These are phyloP conservation scores for Colletotrichum brevisporum DNA, from an alignment of 2,329 filamentous ascomycete species.

Conservation along the genomic window DNA sequence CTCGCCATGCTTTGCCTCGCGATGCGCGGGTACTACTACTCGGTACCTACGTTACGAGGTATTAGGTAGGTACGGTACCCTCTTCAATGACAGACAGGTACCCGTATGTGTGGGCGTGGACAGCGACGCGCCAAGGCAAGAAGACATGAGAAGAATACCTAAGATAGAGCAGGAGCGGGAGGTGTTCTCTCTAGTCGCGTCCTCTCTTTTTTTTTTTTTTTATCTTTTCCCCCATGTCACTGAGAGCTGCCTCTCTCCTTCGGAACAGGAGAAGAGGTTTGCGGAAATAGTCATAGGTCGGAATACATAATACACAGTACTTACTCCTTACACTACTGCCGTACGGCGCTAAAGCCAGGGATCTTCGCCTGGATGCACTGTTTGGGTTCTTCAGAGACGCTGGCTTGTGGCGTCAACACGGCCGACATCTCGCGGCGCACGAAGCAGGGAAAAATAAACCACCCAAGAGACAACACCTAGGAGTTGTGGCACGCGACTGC, in stretches of 20 bases:
- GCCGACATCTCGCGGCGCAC: conserved; percentile 1
- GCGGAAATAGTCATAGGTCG: no score
- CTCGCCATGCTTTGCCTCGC: no score
- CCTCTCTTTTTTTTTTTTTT: neutral
- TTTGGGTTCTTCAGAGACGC: conserved; percentile 40
- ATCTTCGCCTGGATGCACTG: conserved; percentile 36
- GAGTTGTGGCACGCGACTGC: neutral
- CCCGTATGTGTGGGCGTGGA: no score
- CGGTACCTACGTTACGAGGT: no score
- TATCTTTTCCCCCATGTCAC: neutral
- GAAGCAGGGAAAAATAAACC: neutral
- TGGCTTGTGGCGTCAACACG: conserved; percentile 30
- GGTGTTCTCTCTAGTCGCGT: no score
- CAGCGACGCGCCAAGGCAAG: no score
- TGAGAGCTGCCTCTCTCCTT: neutral
- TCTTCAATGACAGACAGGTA: no score
- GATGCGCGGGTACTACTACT: no score
- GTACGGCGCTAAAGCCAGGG: conserved; percentile 31
- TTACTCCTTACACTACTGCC: conserved; percentile 30
- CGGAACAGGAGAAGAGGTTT: no score
- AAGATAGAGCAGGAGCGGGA: no score
- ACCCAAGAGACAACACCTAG: conserved; percentile 4
- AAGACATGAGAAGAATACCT: no score
- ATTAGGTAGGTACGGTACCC: no score
- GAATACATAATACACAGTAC: neutral